A percentile compares a stretch with the other conserved stretches of the same genome.
Evolutionary conservation across 495 filamentous ascomycete species (phyloP).

Genomic region (Mytilinidion resinicola): DNA sequence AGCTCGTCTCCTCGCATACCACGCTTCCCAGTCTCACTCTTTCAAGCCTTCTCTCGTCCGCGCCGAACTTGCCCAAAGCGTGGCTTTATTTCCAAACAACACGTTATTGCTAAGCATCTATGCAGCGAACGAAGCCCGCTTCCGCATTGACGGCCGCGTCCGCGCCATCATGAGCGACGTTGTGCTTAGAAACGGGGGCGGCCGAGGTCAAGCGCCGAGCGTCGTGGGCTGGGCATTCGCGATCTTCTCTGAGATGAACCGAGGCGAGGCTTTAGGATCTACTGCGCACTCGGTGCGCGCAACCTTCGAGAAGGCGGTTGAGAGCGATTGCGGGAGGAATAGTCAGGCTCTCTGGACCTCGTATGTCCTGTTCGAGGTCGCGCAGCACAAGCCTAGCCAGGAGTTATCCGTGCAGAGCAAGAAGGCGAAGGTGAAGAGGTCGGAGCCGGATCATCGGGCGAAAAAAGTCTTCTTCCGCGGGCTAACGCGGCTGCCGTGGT

Average conservation of each 20-base stretch:
- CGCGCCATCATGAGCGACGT: conserved; percentile 50
- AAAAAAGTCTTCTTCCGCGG: conserved; percentile 34
- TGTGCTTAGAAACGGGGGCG: conserved; percentile 32
- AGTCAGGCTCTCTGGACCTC: neutral
- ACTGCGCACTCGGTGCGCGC: conserved; percentile 24
- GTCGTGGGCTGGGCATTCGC: conserved; percentile 58
- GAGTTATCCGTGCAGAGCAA: conserved; percentile 4
- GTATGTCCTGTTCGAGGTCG: conserved; percentile 1
- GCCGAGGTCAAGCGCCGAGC: conserved; percentile 31
- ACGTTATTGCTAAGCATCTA: conserved; percentile 68
- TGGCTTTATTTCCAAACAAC: conserved; percentile 65
- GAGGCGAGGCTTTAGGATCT: conserved; percentile 4
- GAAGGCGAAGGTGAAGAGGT: conserved; percentile 12
- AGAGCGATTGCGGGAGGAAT: neutral
- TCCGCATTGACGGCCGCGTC: conserved; percentile 62
- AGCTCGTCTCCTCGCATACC: conserved; percentile 59
- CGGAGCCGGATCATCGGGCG: conserved; percentile 10
- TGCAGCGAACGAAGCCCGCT: conserved; percentile 32
- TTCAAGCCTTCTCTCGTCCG: conserved; percentile 62
- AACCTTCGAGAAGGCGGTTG: conserved; percentile 13
- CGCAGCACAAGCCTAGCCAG: neutral
- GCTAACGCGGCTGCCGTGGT: conserved; percentile 33
- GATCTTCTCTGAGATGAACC: conserved; percentile 53
- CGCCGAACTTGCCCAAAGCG: conserved; percentile 49
- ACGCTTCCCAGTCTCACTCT: conserved; percentile 48